phyloP scores from a whole-genome alignment of 805 yeast species.

The Wickerhamomyces canadensis region DNA sequence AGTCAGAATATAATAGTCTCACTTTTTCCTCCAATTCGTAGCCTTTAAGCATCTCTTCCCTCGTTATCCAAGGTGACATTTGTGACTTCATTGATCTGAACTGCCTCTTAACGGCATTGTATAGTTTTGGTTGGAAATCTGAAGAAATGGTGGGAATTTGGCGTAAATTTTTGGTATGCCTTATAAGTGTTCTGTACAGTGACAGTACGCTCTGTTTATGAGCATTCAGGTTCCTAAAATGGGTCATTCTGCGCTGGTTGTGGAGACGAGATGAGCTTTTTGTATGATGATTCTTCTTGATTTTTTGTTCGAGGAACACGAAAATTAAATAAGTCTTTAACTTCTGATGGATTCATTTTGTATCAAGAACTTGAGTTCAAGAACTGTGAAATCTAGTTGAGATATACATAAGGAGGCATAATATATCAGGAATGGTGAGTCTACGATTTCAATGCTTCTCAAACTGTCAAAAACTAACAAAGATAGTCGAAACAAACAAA shows the following conservation, averaged over 20 bases:
- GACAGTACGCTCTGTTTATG: conserved; percentile 26
- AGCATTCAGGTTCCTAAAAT: conserved; percentile 23
- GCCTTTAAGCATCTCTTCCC: conserved; percentile 6
- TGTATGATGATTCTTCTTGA: neutral
- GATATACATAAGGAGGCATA: too few relatives aligned
- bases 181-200: conserved; percentile 26
- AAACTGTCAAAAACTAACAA: too few relatives aligned
- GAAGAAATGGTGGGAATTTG: neutral
- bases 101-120: conserved; percentile 1
- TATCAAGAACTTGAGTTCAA: too few relatives aligned
- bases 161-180: conserved; percentile 19
- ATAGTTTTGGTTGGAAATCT: neutral
- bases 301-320: too few relatives aligned
- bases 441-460: too few relatives aligned
- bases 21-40: conserved; percentile 11
- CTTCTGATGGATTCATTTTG: too few relatives aligned
- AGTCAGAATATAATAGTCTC: conserved; percentile 2
- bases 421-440: too few relatives aligned
- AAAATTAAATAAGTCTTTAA: too few relatives aligned
- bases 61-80: conserved; percentile 16
- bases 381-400: too few relatives aligned
- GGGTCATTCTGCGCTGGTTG: conserved; percentile 20
- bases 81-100: conserved; percentile 13
- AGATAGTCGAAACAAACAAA: conserved; percentile 4
- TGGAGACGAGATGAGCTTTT: neutral